Evolutionary conservation across 1,139 yeast species (phyloP).

Genomic region (Petasospora fabianii): DNA sequence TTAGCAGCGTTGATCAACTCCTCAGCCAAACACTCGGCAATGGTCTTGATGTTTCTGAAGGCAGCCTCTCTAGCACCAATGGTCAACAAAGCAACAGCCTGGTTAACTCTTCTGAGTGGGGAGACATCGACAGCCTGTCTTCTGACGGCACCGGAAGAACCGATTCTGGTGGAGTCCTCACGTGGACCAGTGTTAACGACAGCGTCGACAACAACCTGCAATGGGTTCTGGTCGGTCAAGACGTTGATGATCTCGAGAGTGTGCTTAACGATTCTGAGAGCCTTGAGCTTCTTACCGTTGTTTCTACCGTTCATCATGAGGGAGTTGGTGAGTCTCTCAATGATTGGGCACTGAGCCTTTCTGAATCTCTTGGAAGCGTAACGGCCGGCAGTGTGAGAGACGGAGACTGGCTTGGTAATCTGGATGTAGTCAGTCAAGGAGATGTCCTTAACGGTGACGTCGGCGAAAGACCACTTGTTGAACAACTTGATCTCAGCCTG

Average conservation of each 20-base stretch:
- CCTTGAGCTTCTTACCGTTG: constrained; percentile 99
- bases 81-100: constrained; percentile 96
- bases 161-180: constrained; percentile 99
- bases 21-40: constrained; percentile 99
- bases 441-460: constrained; percentile 95
- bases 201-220: constrained; percentile 99
- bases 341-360: constrained; percentile 99
- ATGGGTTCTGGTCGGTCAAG: constrained; percentile 98
- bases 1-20: constrained; percentile 99
- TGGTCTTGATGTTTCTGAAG: constrained; percentile 99
- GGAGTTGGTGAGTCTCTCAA: constrained; percentile 99
- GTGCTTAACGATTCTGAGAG: constrained; percentile 99
- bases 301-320: constrained; percentile 99
- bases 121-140: constrained; percentile 99
- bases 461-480: constrained; percentile 99
- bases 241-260: constrained; percentile 97
- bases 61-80: constrained; percentile 99
- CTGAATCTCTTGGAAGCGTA: constrained; percentile 99
- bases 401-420: constrained; percentile 96
- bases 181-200: constrained; percentile 99
- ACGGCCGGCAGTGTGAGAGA: constrained; percentile 99
- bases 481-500: constrained; percentile 94
- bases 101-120: constrained; percentile 99
- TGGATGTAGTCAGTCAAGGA: constrained; percentile 98
- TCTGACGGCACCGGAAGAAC: constrained; percentile 99